phyloP scores from a whole-genome alignment of 345 rosid species.

The Iberis pinnata region DNA sequence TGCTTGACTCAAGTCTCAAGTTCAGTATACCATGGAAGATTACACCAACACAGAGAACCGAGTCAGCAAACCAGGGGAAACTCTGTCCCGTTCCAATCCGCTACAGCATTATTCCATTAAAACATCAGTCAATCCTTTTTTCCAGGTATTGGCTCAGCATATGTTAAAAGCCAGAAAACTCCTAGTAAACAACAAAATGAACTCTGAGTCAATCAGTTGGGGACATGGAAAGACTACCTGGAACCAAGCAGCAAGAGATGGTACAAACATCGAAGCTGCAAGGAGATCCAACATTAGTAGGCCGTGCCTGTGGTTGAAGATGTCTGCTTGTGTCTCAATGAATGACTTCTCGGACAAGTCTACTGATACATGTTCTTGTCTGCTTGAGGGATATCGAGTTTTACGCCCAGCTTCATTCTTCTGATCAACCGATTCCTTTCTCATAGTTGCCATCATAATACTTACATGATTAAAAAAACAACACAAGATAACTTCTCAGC shows the following conservation, averaged over 20 bases:
- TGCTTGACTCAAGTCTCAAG: slow-evolving; percentile 54
- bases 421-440: slow-evolving; percentile 42
- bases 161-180: neutral
- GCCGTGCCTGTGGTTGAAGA: slow-evolving; percentile 78
- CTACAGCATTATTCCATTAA: slow-evolving; percentile 35
- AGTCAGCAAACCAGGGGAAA: slow-evolving; percentile 74
- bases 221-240: slow-evolving; percentile 83
- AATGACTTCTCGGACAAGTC: slow-evolving; percentile 46
- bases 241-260: slow-evolving; percentile 83
- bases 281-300: slow-evolving; percentile 70
- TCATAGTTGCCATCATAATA: slow-evolving; percentile 56
- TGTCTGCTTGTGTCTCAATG: slow-evolving; percentile 72
- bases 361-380: slow-evolving; percentile 32
- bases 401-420: slow-evolving; percentile 32
- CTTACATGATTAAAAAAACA: slow-evolving; percentile 40
- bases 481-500: slow-evolving; percentile 21
- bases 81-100: slow-evolving; percentile 72
- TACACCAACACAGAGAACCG: slow-evolving; percentile 59
- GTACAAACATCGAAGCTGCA: slow-evolving; percentile 75
- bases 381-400: slow-evolving; percentile 33
- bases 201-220: too few relatives aligned
- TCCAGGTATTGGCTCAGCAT: slow-evolving; percentile 7
- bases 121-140: neutral
- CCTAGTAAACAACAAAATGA: too few relatives aligned
- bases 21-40: slow-evolving; percentile 58